Base-by-base conservation (phyloP, 495 filamentous ascomycete genomes). In the Umbilicaria muhlenbergii region DNA sequence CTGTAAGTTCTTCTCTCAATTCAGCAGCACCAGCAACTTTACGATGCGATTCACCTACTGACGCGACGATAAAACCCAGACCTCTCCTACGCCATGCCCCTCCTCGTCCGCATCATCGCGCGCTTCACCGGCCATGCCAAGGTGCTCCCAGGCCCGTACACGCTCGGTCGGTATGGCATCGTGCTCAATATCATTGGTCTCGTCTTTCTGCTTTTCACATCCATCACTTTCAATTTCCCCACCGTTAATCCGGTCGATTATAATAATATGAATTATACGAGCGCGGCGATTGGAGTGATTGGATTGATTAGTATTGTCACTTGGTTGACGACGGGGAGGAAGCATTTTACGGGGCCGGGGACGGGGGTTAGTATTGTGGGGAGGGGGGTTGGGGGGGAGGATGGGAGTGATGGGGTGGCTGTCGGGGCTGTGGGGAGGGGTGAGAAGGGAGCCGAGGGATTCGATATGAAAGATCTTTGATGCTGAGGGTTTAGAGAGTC, bases 141-240 rank as follows among this genome's bases (percentile, higher is more conserved):
- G 37, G 32, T 55, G 2, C 54, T 56, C 42, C 60, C 42, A 24
- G 58, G 55, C 6, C 63, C 60, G 0, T 54, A 67, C 13, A 70
- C 65, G 0, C 65, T 74, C 11, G 57, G 57, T 0, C 48, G 52
- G 32, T 58, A 46, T 19, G 50, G 60, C 16, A 46, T 60, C 7
- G 34, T 32, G 34, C 47, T 74, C 7, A 78, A 78, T 38, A 36
- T 62, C 2, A 41, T 74, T 11, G 73, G 71, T 4, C 61, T 75
- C 14, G n/a, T 66, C 0, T 78, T 69, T 50, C 56, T 75, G 1
- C 49, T 71, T 0, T 77, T 75, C 35, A 67, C 63, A 1, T 62
- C 62, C 5, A 70, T 77, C 21, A 74, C 69, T 0, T 76, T 78
- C 56, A 77, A 75, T 44, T 74, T 78, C 49, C 72, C 74, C 0